Evolutionary conservation across 768 basidiomycete genomes (phyloP).

Genomic region (Boletus pseudopeckii): DNA sequence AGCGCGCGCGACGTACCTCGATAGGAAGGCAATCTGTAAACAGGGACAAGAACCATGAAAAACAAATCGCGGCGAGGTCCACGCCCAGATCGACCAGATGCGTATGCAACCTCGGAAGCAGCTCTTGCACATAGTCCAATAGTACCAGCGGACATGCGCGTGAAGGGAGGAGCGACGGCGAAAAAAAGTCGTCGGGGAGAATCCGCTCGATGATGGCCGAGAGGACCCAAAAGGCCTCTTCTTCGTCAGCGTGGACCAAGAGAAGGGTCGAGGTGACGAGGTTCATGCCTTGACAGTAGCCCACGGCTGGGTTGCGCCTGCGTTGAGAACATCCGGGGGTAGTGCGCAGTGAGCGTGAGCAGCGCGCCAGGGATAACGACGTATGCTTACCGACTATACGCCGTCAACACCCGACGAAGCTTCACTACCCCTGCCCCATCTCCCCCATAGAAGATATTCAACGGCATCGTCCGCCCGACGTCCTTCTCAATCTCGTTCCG

Average conservation of each 20-base stretch:
- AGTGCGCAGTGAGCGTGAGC: background rate
- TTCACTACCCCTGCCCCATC: conserved; percentile 95
- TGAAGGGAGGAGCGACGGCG: conserved; percentile 86
- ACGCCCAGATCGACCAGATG: conserved; percentile 81
- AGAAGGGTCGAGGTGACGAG: conserved; percentile 92
- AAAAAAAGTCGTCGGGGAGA: conserved; percentile 91
- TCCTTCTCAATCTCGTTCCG: conserved; percentile 93
- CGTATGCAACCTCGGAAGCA: conserved; percentile 65
- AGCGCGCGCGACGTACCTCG: conserved; percentile 52
- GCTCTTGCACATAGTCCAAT: conserved; percentile 79
- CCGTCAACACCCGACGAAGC: conserved; percentile 81
- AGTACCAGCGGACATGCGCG: conserved; percentile 92
- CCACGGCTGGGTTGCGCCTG: conserved; percentile 88
- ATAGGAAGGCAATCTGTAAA: conserved; percentile 96
- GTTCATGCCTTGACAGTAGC: conserved; percentile 96
- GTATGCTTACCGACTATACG: conserved; percentile 78
- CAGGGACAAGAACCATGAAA: conserved; percentile 96
- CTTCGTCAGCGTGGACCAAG: conserved; percentile 90
- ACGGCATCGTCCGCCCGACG: conserved; percentile 85
- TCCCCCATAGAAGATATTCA: conserved; percentile 96
- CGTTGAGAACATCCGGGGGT: background rate
- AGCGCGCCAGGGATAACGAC: background rate
- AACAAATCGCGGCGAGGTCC: conserved; percentile 91
- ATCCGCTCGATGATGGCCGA: conserved; percentile 84
- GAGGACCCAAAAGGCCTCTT: conserved; percentile 96